phyloP scores from a whole-genome alignment of 257 asterid genomes.

The Solanum chiquidenum region DNA sequence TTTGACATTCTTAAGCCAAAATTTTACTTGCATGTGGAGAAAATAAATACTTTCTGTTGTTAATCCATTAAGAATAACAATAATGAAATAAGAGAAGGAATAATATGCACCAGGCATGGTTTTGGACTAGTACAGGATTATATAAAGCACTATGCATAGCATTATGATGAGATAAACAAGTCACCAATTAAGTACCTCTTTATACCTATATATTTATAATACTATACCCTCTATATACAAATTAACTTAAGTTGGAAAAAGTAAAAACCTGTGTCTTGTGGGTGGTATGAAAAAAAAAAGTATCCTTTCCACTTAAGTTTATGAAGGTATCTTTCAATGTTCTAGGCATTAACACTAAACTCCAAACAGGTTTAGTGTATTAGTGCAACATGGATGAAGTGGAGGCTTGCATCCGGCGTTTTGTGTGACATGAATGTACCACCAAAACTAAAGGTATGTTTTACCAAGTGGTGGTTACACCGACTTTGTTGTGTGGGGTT shows the following conservation, averaged over 20 bases:
- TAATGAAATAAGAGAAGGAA: not conserved
- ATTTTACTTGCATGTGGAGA: conserved; percentile 49
- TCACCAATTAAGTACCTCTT: not conserved
- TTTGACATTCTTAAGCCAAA: conserved; percentile 73
- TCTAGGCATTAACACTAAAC: not conserved
- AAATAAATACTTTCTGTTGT: not conserved
- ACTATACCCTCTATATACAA: not conserved
- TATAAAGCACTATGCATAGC: not conserved
- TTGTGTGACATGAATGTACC: no score
- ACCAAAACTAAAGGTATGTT: no score
- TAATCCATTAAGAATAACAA: not conserved
- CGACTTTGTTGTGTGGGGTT: no score
- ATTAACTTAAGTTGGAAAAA: not conserved
- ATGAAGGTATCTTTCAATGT: not conserved
- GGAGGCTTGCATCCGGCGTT: no score
- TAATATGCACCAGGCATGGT: not conserved
- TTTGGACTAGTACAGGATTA: not conserved
- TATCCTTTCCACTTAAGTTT: no score
- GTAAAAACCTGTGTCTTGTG: not conserved
- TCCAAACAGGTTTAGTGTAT: not conserved
- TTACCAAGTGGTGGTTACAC: no score
- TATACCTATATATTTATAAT: not conserved
- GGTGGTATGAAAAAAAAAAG: not conserved
- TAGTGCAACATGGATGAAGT: no score
- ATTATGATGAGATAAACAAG: not conserved